Evolutionary conservation across 192 early-diverging fungal species (phyloP), one percentile per base, ranked within the genome.

Genomic region (Coemansia guatemalensis): DNA sequence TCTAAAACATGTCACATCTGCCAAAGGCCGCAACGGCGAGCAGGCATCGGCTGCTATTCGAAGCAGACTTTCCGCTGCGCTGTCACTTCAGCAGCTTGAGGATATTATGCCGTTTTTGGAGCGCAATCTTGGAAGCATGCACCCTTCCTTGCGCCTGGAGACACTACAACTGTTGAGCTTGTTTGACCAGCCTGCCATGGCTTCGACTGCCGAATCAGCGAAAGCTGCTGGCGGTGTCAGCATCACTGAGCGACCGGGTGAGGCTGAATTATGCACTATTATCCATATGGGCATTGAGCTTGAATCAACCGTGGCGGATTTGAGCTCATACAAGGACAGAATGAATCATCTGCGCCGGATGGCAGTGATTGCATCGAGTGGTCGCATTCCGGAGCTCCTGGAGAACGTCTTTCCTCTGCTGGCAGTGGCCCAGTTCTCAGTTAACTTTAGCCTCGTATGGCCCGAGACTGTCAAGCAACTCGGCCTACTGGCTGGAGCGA

Each of bases 371-470:
- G 68, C 89, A 4, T 65, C 74, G 7, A 85, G 84, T 41, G 78
- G 84, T 17, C 78, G 84, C 30, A 53, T 93, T 17, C 92, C 95
- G 1, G 81, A 82, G 41, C 52, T 88, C n/a, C 96, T 92, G 82
- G 82, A 88, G 25, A 82, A 85, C 18, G 81, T 88, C 22, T 81
- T 88, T 55, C 85, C 85, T 47, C 82, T 88, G 27, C 70, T 86
- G 59, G 73, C 96, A 55, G 17, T 71, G 22, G 86, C 86, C 18
- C 75, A 91, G 39, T 83, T 95, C 32, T 88, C 88, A 12, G 84
- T 91, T 39, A 93, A 93, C 67, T 92, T 98, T 52, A 86, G 85
- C 26, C 87, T 90, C 6, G 64, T 97, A 18, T 96, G 93, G 93
- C 68, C 88, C 8, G 92, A 95, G 61, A 88, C 84, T 14, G 87